Base-by-base conservation (phyloP, 1,139 yeast species). In the Taphrina wiesneri region DNA sequence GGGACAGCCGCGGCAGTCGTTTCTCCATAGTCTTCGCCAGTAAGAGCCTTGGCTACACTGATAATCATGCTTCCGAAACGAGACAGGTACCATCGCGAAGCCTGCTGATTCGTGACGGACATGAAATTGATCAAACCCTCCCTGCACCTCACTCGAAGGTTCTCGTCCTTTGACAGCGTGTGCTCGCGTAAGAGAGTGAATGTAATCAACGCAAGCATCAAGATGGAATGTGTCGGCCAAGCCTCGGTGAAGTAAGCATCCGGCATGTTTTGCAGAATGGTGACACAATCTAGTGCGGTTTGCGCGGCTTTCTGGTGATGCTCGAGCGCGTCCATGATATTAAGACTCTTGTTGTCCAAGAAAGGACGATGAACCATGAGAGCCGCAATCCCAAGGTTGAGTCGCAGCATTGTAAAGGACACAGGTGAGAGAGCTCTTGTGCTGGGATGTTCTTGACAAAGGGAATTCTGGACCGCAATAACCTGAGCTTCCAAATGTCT, bases 321-420 rank as follows among this genome's bases (percentile, higher is more conserved):
- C 11, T 60, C 57, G 19, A 60, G 64, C 9, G 57, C 25, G 15
- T 60, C 64, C 21, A 60, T 21, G 41, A 51, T 25, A 28, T 17
- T 41, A n/a, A 60, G 51, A 15, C 23, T 51, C 17, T 25, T 36
- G 26, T 25, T 25, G n/a, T 41, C 51, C 25, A 43, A 15, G 21
- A 60, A 60, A 1, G 57, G 57, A 13, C 64, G 56, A 39, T 60
- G 64, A 11, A 41, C 17, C 41, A 34, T 49, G 53, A 60, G 36
- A 13, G 25, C 28, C 43, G 57, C 64, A 11, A 52, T 25, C 34
- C 51, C 57, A 15, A 60, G 25, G 32, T 25, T 36, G 30, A 60
- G 41, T 7, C 25, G 56, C 39, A 51, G 26, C 56, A 49, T 49
- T 41, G 39, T 25, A 21, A 51, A 13, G 21, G 54, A 28, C 19